Evolutionary conservation across 2,329 filamentous ascomycete genomes (phyloP), one percentile per base, ranked within the genome.

Genomic region (Fusarium secorum): DNA sequence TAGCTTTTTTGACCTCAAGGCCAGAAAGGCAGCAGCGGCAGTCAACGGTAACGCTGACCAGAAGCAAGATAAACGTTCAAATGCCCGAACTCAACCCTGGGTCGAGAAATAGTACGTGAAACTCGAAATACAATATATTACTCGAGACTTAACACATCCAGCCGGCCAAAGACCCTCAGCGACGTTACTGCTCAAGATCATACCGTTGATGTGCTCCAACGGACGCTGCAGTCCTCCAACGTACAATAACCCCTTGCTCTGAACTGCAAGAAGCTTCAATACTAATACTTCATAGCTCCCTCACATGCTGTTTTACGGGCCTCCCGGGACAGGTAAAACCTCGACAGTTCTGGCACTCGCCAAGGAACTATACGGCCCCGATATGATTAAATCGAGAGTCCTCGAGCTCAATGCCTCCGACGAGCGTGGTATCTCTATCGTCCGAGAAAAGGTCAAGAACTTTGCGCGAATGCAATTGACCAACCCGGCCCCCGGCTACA

Each of bases 231-330:
- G 86, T 94, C 95, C 76, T 94, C 95, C 70, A 99, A 99, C 78
- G 92, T 94, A 81, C 52, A 84, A 53, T 18, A 24, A 11, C 33
- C n/a, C 30, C 71, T 22, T 42, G 22, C 39, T 48, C 30, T 41
- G n/a, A 10, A 30, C 26, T 24, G 17, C 36, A 18, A 44, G 24
- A 24, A 30, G 32, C 46, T 11, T 35, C 33, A 38, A 65, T 44
- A 60, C 54, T 65, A 59, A 72, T 35, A 17, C 24, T 11, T 24
- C 28, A 22, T 56, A 78, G 89, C 91, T 99, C 41, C 96, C 96
- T 6, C 97, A 99, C 82, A 98, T 99, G 94, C 93, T 99, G 77
- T 98, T 98, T 86, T 99, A 99, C 79, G 96, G 96, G 7, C 96
- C 97, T 1, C 97, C 96, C 0, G 96, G 96, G 44, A 99, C 96